A percentile compares a stretch with the other conserved stretches of the same genome.
These are phyloP conservation scores for Leccinum broughii DNA, from an alignment of 768 basidiomycete genomes.

Conservation along the genomic window DNA sequence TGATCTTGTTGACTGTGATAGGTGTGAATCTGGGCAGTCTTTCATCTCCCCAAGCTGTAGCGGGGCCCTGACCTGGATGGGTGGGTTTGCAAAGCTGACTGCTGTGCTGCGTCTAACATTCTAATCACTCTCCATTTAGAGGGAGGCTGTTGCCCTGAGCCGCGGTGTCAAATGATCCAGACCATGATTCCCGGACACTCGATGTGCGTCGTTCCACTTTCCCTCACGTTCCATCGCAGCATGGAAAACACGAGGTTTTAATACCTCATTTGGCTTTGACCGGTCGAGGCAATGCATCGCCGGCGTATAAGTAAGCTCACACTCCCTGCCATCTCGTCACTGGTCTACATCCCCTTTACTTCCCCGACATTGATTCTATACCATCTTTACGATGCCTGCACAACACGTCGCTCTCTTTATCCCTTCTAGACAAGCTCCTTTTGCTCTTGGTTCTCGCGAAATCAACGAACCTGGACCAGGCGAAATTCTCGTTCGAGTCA, in stretches of 20 bases:
- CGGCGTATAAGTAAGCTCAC: constrained; percentile 32
- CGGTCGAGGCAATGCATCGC: constrained; percentile 31
- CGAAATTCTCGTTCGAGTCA: constrained; percentile 49
- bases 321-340: constrained; percentile 21
- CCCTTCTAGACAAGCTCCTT: constrained; percentile 36
- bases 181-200: constrained; percentile 32
- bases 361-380: constrained; percentile 8
- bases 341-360: constrained; percentile 15
- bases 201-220: constrained; percentile 25
- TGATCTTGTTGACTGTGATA: constrained; percentile 8
- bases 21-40: constrained; percentile 8
- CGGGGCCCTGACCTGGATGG: constrained; percentile 11
- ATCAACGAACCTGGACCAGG: constrained; percentile 46
- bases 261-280: constrained; percentile 25
- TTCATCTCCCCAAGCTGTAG: constrained; percentile 24
- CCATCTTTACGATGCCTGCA: constrained; percentile 24
- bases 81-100: constrained; percentile 20
- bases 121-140: constrained; percentile 31
- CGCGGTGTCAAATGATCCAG: constrained; percentile 34
- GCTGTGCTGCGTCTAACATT: constrained; percentile 33
- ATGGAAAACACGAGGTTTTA: constrained; percentile 37
- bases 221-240: constrained; percentile 32
- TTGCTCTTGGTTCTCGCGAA: constrained; percentile 33
- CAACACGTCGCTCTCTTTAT: constrained; percentile 33
- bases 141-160: constrained; percentile 35